Base-by-base conservation (phyloP, 2,329 filamentous ascomycete genomes). In the Alternaria triticina region DNA sequence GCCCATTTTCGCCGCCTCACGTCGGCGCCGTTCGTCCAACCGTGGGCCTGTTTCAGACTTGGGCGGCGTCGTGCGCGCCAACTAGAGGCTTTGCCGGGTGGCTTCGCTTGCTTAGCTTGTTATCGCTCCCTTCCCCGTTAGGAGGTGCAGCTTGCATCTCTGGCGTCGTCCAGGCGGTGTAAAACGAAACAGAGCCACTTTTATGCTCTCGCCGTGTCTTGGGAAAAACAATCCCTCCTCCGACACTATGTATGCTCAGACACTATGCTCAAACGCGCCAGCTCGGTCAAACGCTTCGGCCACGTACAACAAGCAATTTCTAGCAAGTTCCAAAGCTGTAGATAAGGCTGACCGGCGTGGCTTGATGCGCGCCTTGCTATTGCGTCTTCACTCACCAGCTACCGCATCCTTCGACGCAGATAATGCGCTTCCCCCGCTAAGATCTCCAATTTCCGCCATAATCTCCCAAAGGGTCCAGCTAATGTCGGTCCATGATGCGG, bases 21-120 rank as follows among this genome's bases (percentile, higher is more conserved):
- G 50, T 61, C 59, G 59, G 66, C 68, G 30, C 47, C 58, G 44
- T 45, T 60, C 54, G 65, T 66, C 69, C 69, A 69, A 66, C 69
- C 62, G 59, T 61, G 20, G 64, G 36, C 56, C 60, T 62, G 64
- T 68, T 69, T 64, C 62, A 62, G 57, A 45, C 52, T 52, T 47
- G 54, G 56, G 65, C 57, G 17, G 43, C 47, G 36, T 60, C 36
- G 46, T 46, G 60, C 57, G 58, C 59, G 68, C 66, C 68, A 66
- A 66, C 54, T 30, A 63, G 55, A 46, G 57, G 61, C 61, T 43
- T 60, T 65, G 57, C 67, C 65, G 65, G 58, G 54, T 55, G 62
- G 61, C 50, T 43, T 52, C 54, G 61, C 59, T 52, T 57, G 30
- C 33, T 50, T 62, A 62, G 60, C 60, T 44, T 54, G 36, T 47